Evolutionary conservation across 2,329 filamentous ascomycete genomes (phyloP).

Genomic region (Ophiostoma australiae): DNA sequence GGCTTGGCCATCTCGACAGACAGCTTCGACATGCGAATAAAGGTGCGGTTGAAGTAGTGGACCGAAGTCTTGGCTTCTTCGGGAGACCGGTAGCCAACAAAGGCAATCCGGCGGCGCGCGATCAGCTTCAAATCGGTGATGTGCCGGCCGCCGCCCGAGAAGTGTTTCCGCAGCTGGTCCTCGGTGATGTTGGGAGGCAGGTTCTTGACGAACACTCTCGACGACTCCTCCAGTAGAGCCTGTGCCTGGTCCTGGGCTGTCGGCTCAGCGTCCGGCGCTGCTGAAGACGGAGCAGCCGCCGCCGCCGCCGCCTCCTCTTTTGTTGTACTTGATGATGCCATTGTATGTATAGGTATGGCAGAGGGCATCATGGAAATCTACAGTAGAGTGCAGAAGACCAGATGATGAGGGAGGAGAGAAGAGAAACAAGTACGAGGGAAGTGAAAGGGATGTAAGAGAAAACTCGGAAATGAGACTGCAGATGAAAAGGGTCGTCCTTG

Average conservation of each 20-base stretch:
- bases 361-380: conserved; percentile 24
- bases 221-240: conserved; percentile 44
- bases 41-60: conserved; percentile 92
- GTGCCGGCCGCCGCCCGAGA: conserved; percentile 63
- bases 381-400: conserved; percentile 15
- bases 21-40: conserved; percentile 93
- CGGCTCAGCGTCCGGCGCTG: background rate
- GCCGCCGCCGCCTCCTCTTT: conserved; percentile 13
- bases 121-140: conserved; percentile 93
- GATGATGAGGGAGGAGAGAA: background rate
- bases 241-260: background rate
- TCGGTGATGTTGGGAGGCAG: conserved; percentile 81
- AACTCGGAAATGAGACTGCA: conserved; percentile 14
- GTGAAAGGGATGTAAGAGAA: background rate
- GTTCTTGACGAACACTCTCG: conserved; percentile 72
- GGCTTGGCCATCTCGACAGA: conserved; percentile 81
- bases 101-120: conserved; percentile 83
- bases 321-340: conserved; percentile 17
- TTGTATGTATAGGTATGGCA: conserved; percentile 20
- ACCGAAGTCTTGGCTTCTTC: conserved; percentile 77
- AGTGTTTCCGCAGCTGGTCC: conserved; percentile 83
- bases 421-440: background rate
- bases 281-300: background rate
- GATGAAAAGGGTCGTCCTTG: background rate
- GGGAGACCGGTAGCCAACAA: conserved; percentile 83